Conservation (phyloP, 2,329 filamentous ascomycete species). For the Fusarium cyanostomum region DNA sequence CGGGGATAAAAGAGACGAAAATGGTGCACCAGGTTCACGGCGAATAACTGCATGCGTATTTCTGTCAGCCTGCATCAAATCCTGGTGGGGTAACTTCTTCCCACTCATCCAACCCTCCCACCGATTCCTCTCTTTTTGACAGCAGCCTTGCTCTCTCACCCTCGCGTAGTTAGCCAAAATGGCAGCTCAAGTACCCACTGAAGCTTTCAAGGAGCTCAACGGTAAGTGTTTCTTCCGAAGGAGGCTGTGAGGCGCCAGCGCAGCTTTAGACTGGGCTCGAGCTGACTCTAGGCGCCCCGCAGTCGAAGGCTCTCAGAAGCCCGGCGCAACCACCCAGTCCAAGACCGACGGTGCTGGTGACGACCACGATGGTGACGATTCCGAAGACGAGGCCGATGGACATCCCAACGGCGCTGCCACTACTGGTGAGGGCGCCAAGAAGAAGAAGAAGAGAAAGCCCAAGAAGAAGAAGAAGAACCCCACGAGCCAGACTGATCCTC, state of each 20-base stretch:
- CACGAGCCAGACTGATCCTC: conserved; percentile 78
- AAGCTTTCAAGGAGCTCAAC: conserved; percentile 57
- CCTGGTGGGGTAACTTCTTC: conserved; percentile 40
- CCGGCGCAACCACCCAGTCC: conserved; percentile 53
- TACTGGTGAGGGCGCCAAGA: conserved; percentile 51
- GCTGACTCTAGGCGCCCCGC: conserved; percentile 25
- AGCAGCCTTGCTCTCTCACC: conserved; percentile 25
- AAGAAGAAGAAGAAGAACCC: conserved; percentile 83
- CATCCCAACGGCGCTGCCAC: conserved; percentile 48
- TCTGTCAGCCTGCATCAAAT: conserved; percentile 28
- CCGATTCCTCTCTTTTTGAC: conserved; percentile 35
- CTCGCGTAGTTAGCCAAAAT: conserved; percentile 47
- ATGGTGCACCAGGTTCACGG: neutral
- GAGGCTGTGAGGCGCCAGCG: conserved; percentile 1
- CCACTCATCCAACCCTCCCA: conserved; percentile 31
- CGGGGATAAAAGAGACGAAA: conserved; percentile 27
- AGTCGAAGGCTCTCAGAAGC: conserved; percentile 54
- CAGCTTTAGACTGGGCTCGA: neutral
- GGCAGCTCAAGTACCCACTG: conserved; percentile 55
- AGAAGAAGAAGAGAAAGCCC: conserved; percentile 80
- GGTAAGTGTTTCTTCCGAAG: conserved; percentile 40
- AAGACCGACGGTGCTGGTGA: conserved; percentile 52
- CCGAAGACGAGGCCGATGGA: conserved; percentile 62
- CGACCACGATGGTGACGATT: conserved; percentile 61
- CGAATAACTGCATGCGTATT: neutral